Percentiles rank a stretch among this genome's conserved stretches.
These are phyloP conservation scores for Graphiopsis chlorocephala DNA, from an alignment of 2,329 filamentous ascomycete genomes.

Conservation along the genomic window DNA sequence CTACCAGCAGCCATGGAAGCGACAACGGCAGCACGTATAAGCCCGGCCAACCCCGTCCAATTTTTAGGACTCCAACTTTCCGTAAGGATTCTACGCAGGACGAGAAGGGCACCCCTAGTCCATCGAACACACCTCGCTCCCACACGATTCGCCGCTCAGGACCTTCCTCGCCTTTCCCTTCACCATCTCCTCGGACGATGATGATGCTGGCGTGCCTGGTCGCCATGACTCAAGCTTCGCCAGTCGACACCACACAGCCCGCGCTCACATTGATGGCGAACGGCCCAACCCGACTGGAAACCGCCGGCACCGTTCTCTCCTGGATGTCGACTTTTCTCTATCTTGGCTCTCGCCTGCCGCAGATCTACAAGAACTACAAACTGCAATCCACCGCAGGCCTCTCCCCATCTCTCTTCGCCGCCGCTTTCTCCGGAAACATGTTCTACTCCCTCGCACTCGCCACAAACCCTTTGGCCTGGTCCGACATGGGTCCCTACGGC, in stretches of 20 bases:
- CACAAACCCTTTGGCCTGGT: constrained; percentile 64
- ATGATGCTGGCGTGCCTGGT: constrained; percentile 47
- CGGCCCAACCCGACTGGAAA: constrained; percentile 36
- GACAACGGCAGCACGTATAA: constrained; percentile 14
- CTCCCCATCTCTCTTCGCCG: constrained; percentile 61
- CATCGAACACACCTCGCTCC: constrained; percentile 23
- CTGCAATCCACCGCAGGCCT: constrained; percentile 64
- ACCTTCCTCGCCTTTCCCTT: constrained; percentile 39
- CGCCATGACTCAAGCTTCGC: constrained; percentile 42
- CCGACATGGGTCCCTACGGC: constrained; percentile 51
- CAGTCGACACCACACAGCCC: constrained; percentile 18
- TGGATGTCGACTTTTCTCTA: constrained; percentile 58
- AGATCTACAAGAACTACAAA: constrained; percentile 63
- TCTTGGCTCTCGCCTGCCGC: constrained; percentile 59
- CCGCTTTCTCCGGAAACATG: constrained; percentile 65
- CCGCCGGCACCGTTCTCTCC: constrained; percentile 52
- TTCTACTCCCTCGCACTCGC: constrained; percentile 64
- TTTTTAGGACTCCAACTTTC: constrained; percentile 34
- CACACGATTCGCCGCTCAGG: constrained; percentile 30
- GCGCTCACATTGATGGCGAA: constrained; percentile 21
- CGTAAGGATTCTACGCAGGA: constrained; percentile 23
- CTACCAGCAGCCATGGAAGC: constrained; percentile 18
- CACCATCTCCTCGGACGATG: constrained; percentile 46
- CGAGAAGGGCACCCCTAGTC: constrained; percentile 25
- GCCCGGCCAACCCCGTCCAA: constrained; percentile 24